Conservation (phyloP, 2,329 filamentous ascomycete genomes). For the Phaeosphaeria sp. region DNA sequence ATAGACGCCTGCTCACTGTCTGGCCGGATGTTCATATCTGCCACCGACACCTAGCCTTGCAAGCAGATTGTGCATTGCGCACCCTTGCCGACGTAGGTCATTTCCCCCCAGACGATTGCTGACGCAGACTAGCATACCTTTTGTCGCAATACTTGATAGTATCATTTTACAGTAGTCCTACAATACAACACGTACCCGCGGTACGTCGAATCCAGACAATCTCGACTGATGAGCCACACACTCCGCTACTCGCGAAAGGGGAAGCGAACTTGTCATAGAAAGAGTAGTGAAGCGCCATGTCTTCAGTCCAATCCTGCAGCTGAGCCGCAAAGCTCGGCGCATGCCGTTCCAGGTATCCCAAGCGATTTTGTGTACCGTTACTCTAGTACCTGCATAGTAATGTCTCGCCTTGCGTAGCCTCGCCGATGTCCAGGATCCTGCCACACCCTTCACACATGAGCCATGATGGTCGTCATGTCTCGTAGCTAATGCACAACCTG, state of each 20-base stretch:
- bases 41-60: not conserved
- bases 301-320: constrained; percentile 6
- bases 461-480: constrained; percentile 31
- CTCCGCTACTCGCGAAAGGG: not conserved
- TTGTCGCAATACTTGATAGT: not conserved
- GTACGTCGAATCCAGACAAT: too few species aligned
- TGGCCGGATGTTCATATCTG: not conserved
- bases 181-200: not conserved
- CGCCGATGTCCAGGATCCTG: constrained; percentile 21
- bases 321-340: constrained; percentile 14
- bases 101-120: not conserved
- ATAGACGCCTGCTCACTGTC: not conserved
- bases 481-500: constrained; percentile 28
- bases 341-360: constrained; percentile 19
- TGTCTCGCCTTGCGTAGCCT: constrained; percentile 27
- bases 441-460: constrained; percentile 28
- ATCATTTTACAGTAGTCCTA: not conserved
- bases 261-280: not conserved
- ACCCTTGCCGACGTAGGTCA: not conserved
- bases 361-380: constrained; percentile 20
- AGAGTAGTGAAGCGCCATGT: constrained; percentile 1
- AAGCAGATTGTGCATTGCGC: not conserved
- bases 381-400: constrained; percentile 35
- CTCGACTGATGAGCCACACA: too few species aligned
- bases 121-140: not conserved